Evolutionary conservation across 768 basidiomycete species (phyloP), one percentile per base, ranked within the genome.

Genomic region (Termitomyces bulborhizus): DNA sequence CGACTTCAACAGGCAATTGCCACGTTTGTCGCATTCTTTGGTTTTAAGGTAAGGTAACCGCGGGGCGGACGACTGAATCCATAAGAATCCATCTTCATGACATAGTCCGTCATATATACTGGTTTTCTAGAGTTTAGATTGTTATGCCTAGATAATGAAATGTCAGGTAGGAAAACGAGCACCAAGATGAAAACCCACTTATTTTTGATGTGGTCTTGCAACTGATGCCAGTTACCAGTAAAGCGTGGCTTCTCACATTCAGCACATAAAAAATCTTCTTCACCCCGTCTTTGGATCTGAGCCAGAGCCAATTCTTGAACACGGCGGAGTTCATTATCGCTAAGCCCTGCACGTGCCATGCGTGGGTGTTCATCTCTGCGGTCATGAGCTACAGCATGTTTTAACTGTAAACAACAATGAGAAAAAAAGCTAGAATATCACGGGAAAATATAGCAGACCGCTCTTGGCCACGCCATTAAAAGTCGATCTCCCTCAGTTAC

Each of bases 391-490:
- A 15, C 1, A 29, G 39, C 16, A 27, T 53, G 51, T 4, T 0
- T 0, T 11, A 57, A 27, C 56, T 57, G 13, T 16, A 39, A 6
- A 24, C 8, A 4, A 13, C 6, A 40, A 40, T 26, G 37, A 50
- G 37, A 32, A 21, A 21, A 21, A 21, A 21, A 21, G 21, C 21
- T 21, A 21, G 21, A 21, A 21, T 21, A 21, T 21, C 13, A 26
- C 4, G 4, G 32, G 29, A 50, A 26, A 12, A 29, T 18, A 21
- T 7, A 11, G 11, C 53, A 11, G 42, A 57, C 57, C 5, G 56
- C 37, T 13, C 4, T 3, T 3, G 21, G 18, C 60, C 60, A 60
- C 21, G 53, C n/a, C 57, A 58, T 51, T 15, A 55, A 26, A 39
- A 37, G 1, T 13, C 57, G 48, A 18, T 21, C 21, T 21, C 21